Conservation (phyloP, 805 yeast genomes). For the Candida fluviatilis region DNA sequence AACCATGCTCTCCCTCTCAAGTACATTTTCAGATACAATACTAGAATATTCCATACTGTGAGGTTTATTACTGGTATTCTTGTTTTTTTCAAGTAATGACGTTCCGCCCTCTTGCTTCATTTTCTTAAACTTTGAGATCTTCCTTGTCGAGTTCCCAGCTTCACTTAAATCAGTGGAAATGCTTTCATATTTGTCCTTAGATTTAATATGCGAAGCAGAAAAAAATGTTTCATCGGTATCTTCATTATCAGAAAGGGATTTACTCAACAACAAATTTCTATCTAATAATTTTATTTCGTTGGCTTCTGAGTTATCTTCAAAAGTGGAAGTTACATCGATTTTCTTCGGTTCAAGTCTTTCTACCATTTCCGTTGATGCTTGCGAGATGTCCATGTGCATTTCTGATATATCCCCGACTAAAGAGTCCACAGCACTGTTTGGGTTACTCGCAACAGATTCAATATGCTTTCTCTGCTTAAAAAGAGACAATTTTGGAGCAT, state of each 20-base stretch:
- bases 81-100: too few species aligned
- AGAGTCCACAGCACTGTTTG: too few species aligned
- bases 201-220: too few species aligned
- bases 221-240: not conserved
- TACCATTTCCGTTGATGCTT: too few species aligned
- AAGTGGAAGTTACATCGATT: conserved; percentile 2
- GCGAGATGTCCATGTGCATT: too few species aligned
- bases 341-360: not conserved
- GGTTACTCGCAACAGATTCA: not conserved
- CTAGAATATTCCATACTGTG: too few species aligned
- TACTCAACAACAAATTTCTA: not conserved
- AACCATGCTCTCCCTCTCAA: too few species aligned
- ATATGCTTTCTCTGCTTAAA: conserved; percentile 11
- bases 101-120: not conserved
- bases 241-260: not conserved
- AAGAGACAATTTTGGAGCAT: conserved; percentile 7
- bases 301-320: not conserved
- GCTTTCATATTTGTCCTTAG: too few species aligned
- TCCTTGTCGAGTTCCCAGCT: not conserved
- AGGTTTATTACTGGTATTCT: too few species aligned
- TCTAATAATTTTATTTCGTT: not conserved
- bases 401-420: too few species aligned
- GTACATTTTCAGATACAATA: too few species aligned
- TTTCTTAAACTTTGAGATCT: conserved; percentile 6
- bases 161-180: too few species aligned